A percentile compares a stretch with the other conserved stretches of the same genome.
phyloP scores from a whole-genome alignment of 2,329 filamentous ascomycete species.

The Fusarium buxicola region DNA sequence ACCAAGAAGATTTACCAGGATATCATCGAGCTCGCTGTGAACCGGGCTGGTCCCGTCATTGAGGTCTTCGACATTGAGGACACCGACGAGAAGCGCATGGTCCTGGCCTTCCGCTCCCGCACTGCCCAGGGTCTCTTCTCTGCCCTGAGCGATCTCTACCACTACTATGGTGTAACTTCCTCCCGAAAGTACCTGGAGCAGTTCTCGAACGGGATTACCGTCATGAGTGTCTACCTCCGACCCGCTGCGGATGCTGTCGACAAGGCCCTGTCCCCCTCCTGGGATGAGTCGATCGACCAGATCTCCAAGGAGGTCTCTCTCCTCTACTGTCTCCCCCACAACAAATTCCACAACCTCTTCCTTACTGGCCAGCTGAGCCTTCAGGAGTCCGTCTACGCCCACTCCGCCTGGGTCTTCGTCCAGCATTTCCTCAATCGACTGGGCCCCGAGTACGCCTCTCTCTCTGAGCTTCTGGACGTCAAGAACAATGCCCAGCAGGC shows the following conservation, averaged over 20 bases:
- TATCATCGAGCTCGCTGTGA: conserved; percentile 87
- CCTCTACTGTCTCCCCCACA: conserved; percentile 97
- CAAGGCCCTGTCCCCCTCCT: conserved; percentile 74
- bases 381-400: conserved; percentile 96
- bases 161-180: conserved; percentile 97
- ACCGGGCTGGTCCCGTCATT: conserved; percentile 91
- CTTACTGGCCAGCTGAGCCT: conserved; percentile 86
- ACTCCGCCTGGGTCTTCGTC: conserved; percentile 97
- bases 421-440: conserved; percentile 98
- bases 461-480: conserved; percentile 82
- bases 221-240: conserved; percentile 95
- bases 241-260: conserved; percentile 68
- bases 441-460: conserved; percentile 89
- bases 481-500: conserved; percentile 88
- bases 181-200: conserved; percentile 98
- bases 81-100: conserved; percentile 90
- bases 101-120: conserved; percentile 93
- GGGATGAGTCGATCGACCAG: conserved; percentile 96
- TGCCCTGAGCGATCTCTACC: conserved; percentile 93
- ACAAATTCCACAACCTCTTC: conserved; percentile 93
- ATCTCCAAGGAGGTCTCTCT: conserved; percentile 99
- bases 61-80: conserved; percentile 97
- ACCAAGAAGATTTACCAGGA: conserved; percentile 97
- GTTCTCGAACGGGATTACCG: conserved; percentile 97
- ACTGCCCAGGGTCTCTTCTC: conserved; percentile 95